Conservation (phyloP, 257 asterid species). For the Petunia secreta region DNA sequence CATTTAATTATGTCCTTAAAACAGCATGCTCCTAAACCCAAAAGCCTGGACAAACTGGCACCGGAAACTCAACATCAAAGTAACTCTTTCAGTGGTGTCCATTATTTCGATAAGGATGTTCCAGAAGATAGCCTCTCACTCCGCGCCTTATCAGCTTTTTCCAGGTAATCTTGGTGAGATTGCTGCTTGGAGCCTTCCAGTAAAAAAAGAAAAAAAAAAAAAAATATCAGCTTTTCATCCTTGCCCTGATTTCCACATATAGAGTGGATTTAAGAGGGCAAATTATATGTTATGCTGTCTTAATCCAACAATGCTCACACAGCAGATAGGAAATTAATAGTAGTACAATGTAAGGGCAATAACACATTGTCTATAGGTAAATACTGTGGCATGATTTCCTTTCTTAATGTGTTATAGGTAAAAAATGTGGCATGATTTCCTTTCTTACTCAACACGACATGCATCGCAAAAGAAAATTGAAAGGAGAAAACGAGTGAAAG, state of each 20-base stretch:
- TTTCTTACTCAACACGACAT: not conserved
- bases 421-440: not conserved
- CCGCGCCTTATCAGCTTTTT: slow-evolving; percentile 81
- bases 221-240: not conserved
- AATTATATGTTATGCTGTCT: not conserved
- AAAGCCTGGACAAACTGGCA: not conserved
- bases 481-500: not conserved
- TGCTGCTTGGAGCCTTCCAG: slow-evolving; percentile 66
- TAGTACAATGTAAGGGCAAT: not conserved
- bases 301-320: not conserved
- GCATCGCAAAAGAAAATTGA: not conserved
- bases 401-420: not conserved
- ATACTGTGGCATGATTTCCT: not conserved
- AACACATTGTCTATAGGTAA: not conserved
- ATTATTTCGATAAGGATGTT: slow-evolving; percentile 41
- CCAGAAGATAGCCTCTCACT: slow-evolving; percentile 65
- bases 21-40: not conserved
- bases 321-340: not conserved
- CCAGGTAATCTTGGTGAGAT: slow-evolving; percentile 94
- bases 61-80: not conserved
- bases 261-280: not conserved
- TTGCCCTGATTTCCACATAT: not conserved
- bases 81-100: not conserved
- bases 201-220: not conserved
- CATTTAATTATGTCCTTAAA: not conserved